Percentiles rank a stretch among this genome's conserved stretches.
Evolutionary conservation across 805 yeast species (phyloP).

Genomic region (Debaryomyces tyrocola): DNA sequence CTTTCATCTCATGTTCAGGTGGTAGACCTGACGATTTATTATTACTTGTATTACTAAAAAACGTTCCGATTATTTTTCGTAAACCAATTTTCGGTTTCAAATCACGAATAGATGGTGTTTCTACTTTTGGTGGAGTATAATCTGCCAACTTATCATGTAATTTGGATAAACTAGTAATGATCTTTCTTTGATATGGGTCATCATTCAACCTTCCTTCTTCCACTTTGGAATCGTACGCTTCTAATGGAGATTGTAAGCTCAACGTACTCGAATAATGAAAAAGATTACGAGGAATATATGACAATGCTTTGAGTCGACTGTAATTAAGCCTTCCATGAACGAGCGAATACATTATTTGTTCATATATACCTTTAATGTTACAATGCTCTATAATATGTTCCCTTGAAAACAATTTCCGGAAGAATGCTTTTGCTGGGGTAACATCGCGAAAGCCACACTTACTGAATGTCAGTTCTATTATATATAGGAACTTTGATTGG

Average conservation of each 20-base stretch:
- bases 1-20: slow-evolving; percentile 52
- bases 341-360: too few relatives aligned
- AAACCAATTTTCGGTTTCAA: slow-evolving; percentile 53
- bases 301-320: neutral
- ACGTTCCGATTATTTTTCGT: slow-evolving; percentile 29
- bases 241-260: slow-evolving; percentile 41
- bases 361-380: too few relatives aligned
- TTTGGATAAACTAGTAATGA: slow-evolving; percentile 59
- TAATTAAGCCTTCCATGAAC: too few relatives aligned
- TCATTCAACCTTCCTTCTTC: slow-evolving; percentile 55
- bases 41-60: slow-evolving; percentile 6
- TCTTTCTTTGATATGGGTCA: slow-evolving; percentile 79
- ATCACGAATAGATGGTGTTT: slow-evolving; percentile 50
- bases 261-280: slow-evolving; percentile 1
- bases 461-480: neutral
- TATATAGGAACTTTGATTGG: too few relatives aligned
- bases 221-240: slow-evolving; percentile 51
- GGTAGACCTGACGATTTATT: neutral
- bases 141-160: slow-evolving; percentile 53
- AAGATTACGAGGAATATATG: neutral
- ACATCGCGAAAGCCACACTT: neutral
- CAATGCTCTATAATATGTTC: too few relatives aligned
- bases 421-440: neutral
- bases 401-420: neutral
- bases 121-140: slow-evolving; percentile 65